phyloP scores from a whole-genome alignment of 2,329 filamentous ascomycete genomes.

The Beauveria bassiana region DNA sequence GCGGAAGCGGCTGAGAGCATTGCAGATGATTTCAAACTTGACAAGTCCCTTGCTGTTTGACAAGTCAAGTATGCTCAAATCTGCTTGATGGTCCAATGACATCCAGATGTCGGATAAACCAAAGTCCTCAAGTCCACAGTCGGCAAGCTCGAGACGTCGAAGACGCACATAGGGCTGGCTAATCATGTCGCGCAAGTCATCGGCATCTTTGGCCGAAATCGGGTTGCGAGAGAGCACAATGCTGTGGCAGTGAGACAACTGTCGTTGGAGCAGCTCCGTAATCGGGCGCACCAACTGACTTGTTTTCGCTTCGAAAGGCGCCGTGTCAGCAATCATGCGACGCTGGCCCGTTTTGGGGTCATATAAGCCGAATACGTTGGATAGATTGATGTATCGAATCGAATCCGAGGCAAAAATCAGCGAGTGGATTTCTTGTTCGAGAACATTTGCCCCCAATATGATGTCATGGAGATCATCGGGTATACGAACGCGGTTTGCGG shows the following conservation, averaged over 20 bases:
- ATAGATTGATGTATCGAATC: slow-evolving; percentile 46
- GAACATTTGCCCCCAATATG: slow-evolving; percentile 40
- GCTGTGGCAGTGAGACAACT: slow-evolving; percentile 41
- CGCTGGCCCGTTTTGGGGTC: slow-evolving; percentile 16
- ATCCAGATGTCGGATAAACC: slow-evolving; percentile 41
- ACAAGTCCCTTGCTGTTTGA: slow-evolving; percentile 46
- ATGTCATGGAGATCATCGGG: slow-evolving; percentile 40
- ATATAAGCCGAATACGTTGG: slow-evolving; percentile 31
- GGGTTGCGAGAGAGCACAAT: slow-evolving; percentile 43
- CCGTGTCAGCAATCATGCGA: slow-evolving; percentile 18
- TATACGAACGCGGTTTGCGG: slow-evolving; percentile 42
- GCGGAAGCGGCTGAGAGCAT: slow-evolving; percentile 35
- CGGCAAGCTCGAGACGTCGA: slow-evolving; percentile 41
- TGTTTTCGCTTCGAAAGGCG: slow-evolving; percentile 19
- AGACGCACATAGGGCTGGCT: slow-evolving; percentile 30
- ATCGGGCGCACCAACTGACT: slow-evolving; percentile 41
- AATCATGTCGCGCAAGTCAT: slow-evolving; percentile 38
- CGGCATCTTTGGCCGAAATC: slow-evolving; percentile 37
- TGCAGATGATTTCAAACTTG: slow-evolving; percentile 37
- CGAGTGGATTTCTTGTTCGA: slow-evolving; percentile 50
- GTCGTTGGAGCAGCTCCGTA: slow-evolving; percentile 39
- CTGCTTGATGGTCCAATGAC: slow-evolving; percentile 36
- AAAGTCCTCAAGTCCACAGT: slow-evolving; percentile 42
- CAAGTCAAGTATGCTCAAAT: slow-evolving; percentile 42
- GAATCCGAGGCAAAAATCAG: slow-evolving; percentile 48